phyloP scores from a whole-genome alignment of 345 rosid genomes.

The Bruguiera gymnorhiza region DNA sequence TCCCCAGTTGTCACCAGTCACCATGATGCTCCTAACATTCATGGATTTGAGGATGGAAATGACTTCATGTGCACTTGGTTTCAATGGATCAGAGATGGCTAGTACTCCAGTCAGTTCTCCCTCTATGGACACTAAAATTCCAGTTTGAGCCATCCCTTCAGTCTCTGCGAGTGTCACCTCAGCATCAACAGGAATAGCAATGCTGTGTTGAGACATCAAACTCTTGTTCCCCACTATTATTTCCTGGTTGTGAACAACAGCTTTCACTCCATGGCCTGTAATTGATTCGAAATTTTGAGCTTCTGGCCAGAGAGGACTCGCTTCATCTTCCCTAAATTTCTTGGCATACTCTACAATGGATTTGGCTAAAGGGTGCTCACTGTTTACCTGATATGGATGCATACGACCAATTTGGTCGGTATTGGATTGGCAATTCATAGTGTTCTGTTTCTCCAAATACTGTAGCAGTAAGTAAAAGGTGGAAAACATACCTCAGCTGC shows the following conservation, averaged over 20 bases:
- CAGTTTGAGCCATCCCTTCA: conserved; percentile 83
- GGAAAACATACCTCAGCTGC: conserved; percentile 67
- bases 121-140: conserved; percentile 68
- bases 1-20: conserved; percentile 97
- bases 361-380: conserved; percentile 93
- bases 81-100: conserved; percentile 78
- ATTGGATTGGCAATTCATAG: not conserved
- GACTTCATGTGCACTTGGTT: conserved; percentile 67
- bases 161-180: conserved; percentile 66
- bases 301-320: conserved; percentile 80
- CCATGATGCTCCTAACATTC: conserved; percentile 79
- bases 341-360: conserved; percentile 76
- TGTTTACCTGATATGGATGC: conserved; percentile 48
- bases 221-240: conserved; percentile 78
- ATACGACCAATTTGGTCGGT: not conserved
- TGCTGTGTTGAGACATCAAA: conserved; percentile 46
- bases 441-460: not conserved
- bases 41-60: conserved; percentile 74
- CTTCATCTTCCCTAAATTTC: conserved; percentile 75
- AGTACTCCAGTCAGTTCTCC: conserved; percentile 57
- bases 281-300: conserved; percentile 64
- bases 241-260: conserved; percentile 53
- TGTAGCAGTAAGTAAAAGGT: not conserved
- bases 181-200: conserved; percentile 53
- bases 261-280: conserved; percentile 88